Evolutionary conservation across 1,284 basidiomycete species (phyloP), one percentile per base, ranked within the genome.

Genomic region (Trametes sp.): DNA sequence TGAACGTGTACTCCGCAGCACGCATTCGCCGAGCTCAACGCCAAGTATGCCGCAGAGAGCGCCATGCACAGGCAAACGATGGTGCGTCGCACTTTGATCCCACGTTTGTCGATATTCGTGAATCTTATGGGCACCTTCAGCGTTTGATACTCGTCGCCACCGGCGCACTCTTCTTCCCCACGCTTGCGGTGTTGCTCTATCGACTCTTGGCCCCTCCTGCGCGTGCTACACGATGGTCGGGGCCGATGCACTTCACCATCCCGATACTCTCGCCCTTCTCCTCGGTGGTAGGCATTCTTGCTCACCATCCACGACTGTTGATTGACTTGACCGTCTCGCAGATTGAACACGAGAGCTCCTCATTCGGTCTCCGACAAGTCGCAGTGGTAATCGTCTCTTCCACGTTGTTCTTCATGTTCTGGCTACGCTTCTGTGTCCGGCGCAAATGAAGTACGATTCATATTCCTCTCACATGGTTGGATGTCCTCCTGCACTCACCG

Each of bases 191-290:
- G 13, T 31, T 53, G 7, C 31, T 45, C 5, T 48, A 54, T 38
- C 44, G 51, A 7, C 19, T 41, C 8, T 3, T 54, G 31, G 11
- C 14, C 1, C 52, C 58, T 2, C 4, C 57, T 3, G 26, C 45
- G 16, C 38, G 48, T 10, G n/a, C 62, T 24, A 44, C 58, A 14
- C 50, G 53, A 5, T 62, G 60, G 55, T 44, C 57, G 0, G 26
- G 51, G 0, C 55, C 63, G 1, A 41, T 67, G n/a, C 70, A 72
- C 55, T 72, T 72, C 52, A 72, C 69, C 4, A 69, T 72, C 24
- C 70, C 70, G 6, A 68, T 72, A 2, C 61, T 72, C 1, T 72
- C 70, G 3, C 70, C 70, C 4, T 72, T 72, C 58, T 60, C 70
- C 13, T 72, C 69, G 5, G 68, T 72, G 57, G 70, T 72, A 48